Evolutionary conservation across 805 yeast genomes (phyloP), one percentile per base, ranked within the genome.

Genomic region (Saccharomycopsis capsularis): DNA sequence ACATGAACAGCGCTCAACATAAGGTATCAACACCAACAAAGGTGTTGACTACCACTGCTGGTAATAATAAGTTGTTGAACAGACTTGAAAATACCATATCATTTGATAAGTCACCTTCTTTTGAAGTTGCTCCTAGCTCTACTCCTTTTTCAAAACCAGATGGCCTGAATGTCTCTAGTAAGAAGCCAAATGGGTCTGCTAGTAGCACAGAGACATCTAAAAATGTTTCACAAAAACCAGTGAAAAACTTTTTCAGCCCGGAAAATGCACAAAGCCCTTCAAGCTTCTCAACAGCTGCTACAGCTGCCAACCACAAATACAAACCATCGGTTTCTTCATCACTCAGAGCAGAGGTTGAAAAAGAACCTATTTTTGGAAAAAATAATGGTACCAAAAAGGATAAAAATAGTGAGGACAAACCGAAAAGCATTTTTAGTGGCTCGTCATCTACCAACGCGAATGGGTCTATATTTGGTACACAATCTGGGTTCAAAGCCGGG

Each of bases 271-370:
- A n/a, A n/a, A n/a, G n/a, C n/a, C n/a, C n/a, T n/a, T n/a, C n/a
- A n/a, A n/a, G n/a, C n/a, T n/a, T n/a, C n/a, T n/a, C n/a, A n/a
- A n/a, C n/a, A n/a, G n/a, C n/a, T n/a, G n/a, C n/a, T n/a, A n/a
- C n/a, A n/a, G n/a, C n/a, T n/a, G 23, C 7, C 4, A 23, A 22
- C 11, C 21, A 24, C 39, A 44, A 48, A 25, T 48, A 48, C 23
- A 45, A 48, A 32, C 52, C 52, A 4, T 16, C 45, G 5, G 44
- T 44, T 23, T 44, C 48, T 6, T 48, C 52, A 6, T 39, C 49
- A 5, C 29, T 48, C 13, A 16, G 48, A 23, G 23, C 42, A 25
- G 52, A 48, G 35, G 15, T 27, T n/a, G n/a, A n/a, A n/a, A n/a
- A n/a, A n/a, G n/a, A n/a, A n/a, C n/a, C n/a, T 27, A 27, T 13